A percentile compares a stretch with the other conserved stretches of the same genome.
Conservation (phyloP, 148 eudicot genomes). For the Chenopodium album region DNA sequence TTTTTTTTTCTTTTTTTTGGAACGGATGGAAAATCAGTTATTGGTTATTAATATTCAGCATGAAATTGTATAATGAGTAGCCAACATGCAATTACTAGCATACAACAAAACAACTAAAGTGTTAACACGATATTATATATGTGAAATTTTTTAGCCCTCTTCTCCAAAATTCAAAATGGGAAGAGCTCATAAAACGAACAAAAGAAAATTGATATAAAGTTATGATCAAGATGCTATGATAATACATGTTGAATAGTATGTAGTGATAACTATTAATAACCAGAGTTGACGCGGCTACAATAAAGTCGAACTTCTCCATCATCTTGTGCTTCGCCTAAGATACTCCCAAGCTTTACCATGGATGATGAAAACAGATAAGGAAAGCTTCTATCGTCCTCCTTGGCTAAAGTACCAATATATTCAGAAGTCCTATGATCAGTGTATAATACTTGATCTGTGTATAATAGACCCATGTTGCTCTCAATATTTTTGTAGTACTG, state of each 20-base stretch:
- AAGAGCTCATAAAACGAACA: background rate
- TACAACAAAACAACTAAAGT: background rate
- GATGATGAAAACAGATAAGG: constrained; percentile 50
- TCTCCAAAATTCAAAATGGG: background rate
- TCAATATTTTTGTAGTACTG: constrained; percentile 56
- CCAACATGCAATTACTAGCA: background rate
- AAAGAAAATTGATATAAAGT: background rate
- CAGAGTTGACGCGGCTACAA: constrained; percentile 45
- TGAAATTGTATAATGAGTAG: background rate
- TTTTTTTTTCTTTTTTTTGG: too few relatives aligned
- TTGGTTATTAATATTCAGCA: background rate
- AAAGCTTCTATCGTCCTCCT: constrained; percentile 31
- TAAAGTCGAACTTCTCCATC: constrained; percentile 56
- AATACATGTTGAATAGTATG: background rate
- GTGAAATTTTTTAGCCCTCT: background rate
- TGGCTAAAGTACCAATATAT: constrained; percentile 45
- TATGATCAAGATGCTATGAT: background rate
- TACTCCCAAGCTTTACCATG: constrained; percentile 68
- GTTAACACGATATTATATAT: background rate
- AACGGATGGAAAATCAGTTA: too few relatives aligned
- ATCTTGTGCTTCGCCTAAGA: constrained; percentile 44
- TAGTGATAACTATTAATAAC: background rate
- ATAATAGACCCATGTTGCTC: constrained; percentile 57
- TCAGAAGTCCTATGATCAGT: constrained; percentile 54
- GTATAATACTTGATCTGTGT: constrained; percentile 63